phyloP scores from a whole-genome alignment of 148 eudicot species.

The Chenopodium album region DNA sequence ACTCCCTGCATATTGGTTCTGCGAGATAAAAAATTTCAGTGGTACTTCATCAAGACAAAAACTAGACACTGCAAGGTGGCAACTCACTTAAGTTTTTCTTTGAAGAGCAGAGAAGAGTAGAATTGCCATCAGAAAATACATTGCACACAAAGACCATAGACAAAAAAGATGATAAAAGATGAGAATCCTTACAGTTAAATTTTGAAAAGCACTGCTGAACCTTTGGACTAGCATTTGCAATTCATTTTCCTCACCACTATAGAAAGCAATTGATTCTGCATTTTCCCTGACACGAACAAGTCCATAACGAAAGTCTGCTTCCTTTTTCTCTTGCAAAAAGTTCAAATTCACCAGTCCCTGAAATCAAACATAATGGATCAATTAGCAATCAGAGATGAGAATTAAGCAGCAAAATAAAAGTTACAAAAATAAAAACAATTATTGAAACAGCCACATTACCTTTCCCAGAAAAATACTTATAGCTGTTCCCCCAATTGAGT shows the following conservation, averaged over 20 bases:
- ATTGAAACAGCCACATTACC: constrained; percentile 38
- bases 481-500: constrained; percentile 85
- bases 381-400: neutral
- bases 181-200: constrained; percentile 56
- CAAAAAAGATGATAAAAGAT: neutral
- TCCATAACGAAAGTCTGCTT: constrained; percentile 94
- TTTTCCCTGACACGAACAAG: constrained; percentile 92
- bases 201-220: constrained; percentile 84
- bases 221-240: constrained; percentile 73
- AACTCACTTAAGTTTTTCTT: neutral
- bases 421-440: neutral
- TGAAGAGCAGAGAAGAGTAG: constrained; percentile 1
- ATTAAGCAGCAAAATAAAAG: neutral
- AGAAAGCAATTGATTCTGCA: constrained; percentile 96
- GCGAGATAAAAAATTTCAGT: neutral
- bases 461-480: constrained; percentile 73
- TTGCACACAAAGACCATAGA: neutral
- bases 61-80: neutral
- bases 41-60: neutral
- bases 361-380: constrained; percentile 20
- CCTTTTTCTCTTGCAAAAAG: constrained; percentile 92
- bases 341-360: constrained; percentile 76
- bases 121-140: constrained; percentile 4
- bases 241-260: constrained; percentile 89
- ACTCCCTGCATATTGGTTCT: neutral